Evolutionary conservation across 768 basidiomycete species (phyloP), one percentile per base, ranked within the genome.

Genomic region (Steccherinum ochraceum): DNA sequence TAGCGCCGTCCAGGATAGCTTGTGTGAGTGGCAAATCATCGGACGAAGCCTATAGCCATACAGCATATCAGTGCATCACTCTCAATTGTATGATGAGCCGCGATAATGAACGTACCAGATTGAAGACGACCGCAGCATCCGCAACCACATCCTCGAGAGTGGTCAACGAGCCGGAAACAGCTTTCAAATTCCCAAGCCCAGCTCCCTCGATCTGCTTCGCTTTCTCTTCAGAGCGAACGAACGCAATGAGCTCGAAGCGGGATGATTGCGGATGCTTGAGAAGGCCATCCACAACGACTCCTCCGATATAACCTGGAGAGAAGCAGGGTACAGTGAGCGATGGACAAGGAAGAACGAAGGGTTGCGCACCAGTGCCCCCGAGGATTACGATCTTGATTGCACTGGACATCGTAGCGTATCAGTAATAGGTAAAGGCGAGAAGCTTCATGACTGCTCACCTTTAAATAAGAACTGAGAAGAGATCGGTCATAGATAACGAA

Each of bases 271-370:
- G 68, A 54, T 80, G 75, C 21, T 63, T 59, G 49, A 82, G 67
- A 11, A 82, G 65, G 27, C 67, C 71, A 2, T 68, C 52, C 3
- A 83, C 68, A 23, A 80, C 76, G 2, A 75, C 71, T 19, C 79
- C 81, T 1, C 80, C 79, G 43, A 81, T 77, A 60, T 81, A 83
- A 4, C 79, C 80, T 77, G 25, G 12, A 11, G 35, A 11, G n/a
- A n/a, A 23, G 4, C 42, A 30, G 5, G 16, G 12, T 45, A 60
- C 30, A 50, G n/a, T n/a, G n/a, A n/a, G n/a, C n/a, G n/a, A n/a
- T n/a, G n/a, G 45, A n/a, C n/a, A n/a, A n/a, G n/a, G n/a, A n/a
- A n/a, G n/a, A n/a, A n/a, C n/a, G n/a, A n/a, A n/a, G n/a, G n/a
- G n/a, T n/a, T n/a, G n/a, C 10, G 5, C 12, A 56, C 54, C 54